Percentiles rank a stretch among this genome's conserved stretches.
phyloP scores from a whole-genome alignment of 257 asterid species.

The Nicotiana benthamiana region DNA sequence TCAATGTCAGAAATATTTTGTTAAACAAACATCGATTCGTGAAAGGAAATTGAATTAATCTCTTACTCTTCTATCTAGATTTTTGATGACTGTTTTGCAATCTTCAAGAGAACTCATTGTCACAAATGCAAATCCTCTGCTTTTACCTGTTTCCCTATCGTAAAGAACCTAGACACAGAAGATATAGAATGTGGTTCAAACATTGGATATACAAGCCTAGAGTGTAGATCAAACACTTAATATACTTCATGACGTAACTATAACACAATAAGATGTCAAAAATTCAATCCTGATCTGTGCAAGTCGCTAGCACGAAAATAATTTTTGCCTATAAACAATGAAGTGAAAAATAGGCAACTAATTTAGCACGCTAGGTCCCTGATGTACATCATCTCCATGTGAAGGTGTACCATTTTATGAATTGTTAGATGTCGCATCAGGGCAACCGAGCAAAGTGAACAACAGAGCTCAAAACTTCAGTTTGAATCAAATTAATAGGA shows the following conservation, averaged over 20 bases:
- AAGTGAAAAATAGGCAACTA: background rate
- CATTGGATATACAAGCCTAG: background rate
- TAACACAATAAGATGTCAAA: background rate
- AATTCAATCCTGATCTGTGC: background rate
- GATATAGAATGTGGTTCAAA: background rate
- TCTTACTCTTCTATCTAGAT: slow-evolving; percentile 80
- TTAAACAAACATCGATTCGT: no score
- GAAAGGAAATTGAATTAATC: background rate
- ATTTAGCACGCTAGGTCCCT: background rate
- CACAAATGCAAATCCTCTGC: slow-evolving; percentile 95
- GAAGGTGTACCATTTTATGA: no score
- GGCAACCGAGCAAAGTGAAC: background rate
- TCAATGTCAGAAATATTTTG: background rate
- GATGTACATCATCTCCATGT: background rate
- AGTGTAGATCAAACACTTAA: background rate
- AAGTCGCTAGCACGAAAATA: background rate
- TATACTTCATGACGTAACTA: background rate
- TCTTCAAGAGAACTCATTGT: slow-evolving; percentile 85
- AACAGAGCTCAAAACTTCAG: background rate
- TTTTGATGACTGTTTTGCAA: slow-evolving; percentile 58
- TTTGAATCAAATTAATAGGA: background rate
- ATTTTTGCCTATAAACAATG: background rate
- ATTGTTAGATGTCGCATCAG: no score
- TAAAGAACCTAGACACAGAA: slow-evolving; percentile 65
- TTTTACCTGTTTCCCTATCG: slow-evolving; percentile 68